Evolutionary conservation across 2,329 filamentous ascomycete species (phyloP).

Genomic region (Microcyclospora tardicrescens): DNA sequence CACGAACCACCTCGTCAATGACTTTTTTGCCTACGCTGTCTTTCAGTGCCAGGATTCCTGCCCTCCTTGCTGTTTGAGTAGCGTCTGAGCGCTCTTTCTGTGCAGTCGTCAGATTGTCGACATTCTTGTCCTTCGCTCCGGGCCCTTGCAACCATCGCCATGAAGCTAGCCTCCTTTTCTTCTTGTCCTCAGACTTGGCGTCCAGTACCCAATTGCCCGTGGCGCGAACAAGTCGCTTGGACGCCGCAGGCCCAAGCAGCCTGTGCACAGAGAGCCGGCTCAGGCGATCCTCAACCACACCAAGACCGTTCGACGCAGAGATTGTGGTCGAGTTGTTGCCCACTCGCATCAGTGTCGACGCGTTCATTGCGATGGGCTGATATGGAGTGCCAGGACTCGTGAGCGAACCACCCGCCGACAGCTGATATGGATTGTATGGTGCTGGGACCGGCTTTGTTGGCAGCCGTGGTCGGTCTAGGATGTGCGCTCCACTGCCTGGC

Average conservation of each 20-base stretch:
- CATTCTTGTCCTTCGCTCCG: slow-evolving; percentile 5
- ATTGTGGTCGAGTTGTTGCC: slow-evolving; percentile 15
- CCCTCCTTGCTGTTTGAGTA: slow-evolving; percentile 3
- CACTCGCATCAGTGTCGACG: slow-evolving; percentile 3
- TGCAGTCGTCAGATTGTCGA: background rate
- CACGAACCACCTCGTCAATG: slow-evolving; percentile 13
- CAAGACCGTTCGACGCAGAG: slow-evolving; percentile 12
- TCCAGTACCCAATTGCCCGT: slow-evolving; percentile 7
- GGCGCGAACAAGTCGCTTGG: no score
- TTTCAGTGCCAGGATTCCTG: slow-evolving; percentile 3
- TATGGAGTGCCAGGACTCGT: background rate
- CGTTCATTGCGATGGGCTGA: slow-evolving; percentile 2
- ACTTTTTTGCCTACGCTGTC: slow-evolving; percentile 6
- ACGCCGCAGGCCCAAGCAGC: slow-evolving; percentile 4
- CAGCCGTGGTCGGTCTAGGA: background rate
- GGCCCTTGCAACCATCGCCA: no score
- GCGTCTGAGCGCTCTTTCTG: slow-evolving; percentile 2
- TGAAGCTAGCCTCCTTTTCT: slow-evolving; percentile 4
- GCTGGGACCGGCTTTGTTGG: background rate
- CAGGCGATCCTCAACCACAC: slow-evolving; percentile 16
- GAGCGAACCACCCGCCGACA: background rate
- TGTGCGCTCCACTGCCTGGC: no score
- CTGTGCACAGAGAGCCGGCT: slow-evolving; percentile 10
- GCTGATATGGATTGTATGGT: background rate
- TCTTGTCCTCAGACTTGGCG: slow-evolving; percentile 9